These are phyloP conservation scores for Sporothrix phasma DNA, from an alignment of 2,329 filamentous ascomycete genomes.

Conservation along the genomic window DNA sequence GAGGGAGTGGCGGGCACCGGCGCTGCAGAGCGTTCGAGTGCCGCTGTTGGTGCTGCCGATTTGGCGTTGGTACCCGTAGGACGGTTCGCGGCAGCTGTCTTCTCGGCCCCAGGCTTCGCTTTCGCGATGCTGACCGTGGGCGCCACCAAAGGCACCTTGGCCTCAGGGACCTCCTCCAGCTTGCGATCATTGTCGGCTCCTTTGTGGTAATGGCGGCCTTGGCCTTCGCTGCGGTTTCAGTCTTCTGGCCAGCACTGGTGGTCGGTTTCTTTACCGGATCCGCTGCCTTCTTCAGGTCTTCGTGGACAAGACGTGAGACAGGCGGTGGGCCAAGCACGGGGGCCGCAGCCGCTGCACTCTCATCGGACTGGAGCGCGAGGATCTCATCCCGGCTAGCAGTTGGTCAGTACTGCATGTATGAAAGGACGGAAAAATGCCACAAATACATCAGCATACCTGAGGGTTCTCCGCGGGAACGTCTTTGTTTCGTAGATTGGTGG, in stretches of 20 bases:
- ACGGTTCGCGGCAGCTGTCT: not conserved
- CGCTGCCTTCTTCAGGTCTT: constrained; percentile 1
- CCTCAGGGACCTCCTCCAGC: not conserved
- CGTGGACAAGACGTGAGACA: constrained; percentile 38
- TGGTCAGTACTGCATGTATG: constrained; percentile 24
- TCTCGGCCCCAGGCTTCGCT: not conserved
- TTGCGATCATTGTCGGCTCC: not conserved
- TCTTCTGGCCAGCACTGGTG: not conserved
- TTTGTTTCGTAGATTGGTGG: constrained; percentile 63
- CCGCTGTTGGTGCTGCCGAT: not conserved
- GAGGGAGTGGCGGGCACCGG: not conserved
- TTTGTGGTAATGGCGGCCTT: not conserved
- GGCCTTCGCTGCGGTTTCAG: not conserved
- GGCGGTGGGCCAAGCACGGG: constrained; percentile 59
- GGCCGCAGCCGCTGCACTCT: constrained; percentile 45
- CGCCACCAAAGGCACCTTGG: not conserved
- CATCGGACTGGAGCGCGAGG: constrained; percentile 44
- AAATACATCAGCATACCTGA: constrained; percentile 46
- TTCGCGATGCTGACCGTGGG: not conserved
- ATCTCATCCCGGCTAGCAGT: constrained; percentile 48
- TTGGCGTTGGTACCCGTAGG: not conserved
- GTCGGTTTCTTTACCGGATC: constrained; percentile 28
- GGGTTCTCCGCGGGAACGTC: constrained; percentile 53
- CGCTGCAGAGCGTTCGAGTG: not conserved
- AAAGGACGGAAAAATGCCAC: not conserved